Conservation (phyloP, 2,329 filamentous ascomycete species). For the Ilyonectria sp. region DNA sequence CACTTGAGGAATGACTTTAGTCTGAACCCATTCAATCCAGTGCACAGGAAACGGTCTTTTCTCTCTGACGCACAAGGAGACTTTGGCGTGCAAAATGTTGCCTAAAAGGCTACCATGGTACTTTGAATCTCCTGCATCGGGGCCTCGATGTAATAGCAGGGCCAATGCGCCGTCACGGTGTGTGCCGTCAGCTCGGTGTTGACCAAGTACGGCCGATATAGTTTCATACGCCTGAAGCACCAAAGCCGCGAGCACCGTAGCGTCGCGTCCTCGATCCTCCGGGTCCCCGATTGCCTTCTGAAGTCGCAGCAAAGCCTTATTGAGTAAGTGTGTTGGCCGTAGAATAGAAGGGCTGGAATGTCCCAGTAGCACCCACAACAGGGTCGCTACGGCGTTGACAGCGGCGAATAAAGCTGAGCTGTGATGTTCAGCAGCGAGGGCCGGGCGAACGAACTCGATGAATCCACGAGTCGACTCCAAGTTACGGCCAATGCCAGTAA, state of each 20-base stretch:
- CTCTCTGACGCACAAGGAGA: slow-evolving; percentile 20
- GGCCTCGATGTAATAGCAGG: slow-evolving; percentile 18
- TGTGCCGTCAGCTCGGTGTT: slow-evolving; percentile 5
- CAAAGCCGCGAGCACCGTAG: slow-evolving; percentile 28
- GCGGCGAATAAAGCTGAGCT: slow-evolving; percentile 26
- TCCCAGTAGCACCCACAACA: slow-evolving; percentile 27
- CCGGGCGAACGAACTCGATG: slow-evolving; percentile 33
- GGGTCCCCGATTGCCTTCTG: slow-evolving; percentile 8
- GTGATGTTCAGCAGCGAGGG: neutral
- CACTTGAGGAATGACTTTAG: slow-evolving; percentile 16
- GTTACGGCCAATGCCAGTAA: slow-evolving; percentile 30
- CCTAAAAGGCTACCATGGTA: slow-evolving; percentile 20
- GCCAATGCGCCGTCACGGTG: slow-evolving; percentile 34
- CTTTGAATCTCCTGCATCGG: neutral
- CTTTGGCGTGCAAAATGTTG: slow-evolving; percentile 33
- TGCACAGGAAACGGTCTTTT: neutral
- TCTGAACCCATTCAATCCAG: slow-evolving; percentile 12
- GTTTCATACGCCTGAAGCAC: slow-evolving; percentile 36
- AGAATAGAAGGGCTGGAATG: neutral
- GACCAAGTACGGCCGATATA: slow-evolving; percentile 18
- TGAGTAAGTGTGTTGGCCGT: neutral
- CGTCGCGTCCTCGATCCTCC: neutral
- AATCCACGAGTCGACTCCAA: slow-evolving; percentile 36
- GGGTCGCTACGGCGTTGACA: slow-evolving; percentile 17
- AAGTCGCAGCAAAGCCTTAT: slow-evolving; percentile 17